Conservation (phyloP, 306 rosid genomes). For the Pyrus betulifolia region DNA sequence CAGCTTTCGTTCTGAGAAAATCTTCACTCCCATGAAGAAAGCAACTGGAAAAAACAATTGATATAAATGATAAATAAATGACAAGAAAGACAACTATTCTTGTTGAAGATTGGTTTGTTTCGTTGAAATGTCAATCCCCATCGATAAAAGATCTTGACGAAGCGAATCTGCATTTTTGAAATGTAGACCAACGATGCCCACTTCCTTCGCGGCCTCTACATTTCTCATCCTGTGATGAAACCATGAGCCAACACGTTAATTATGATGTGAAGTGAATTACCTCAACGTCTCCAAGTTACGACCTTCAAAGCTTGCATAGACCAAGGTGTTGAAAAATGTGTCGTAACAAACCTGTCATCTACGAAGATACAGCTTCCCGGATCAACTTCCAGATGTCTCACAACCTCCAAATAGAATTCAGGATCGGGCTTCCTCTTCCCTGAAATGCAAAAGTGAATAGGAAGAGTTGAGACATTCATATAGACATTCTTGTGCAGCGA, state of each 20-base stretch:
- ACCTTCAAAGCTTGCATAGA: neutral
- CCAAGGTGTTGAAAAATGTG: neutral
- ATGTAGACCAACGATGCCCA: constrained; percentile 68
- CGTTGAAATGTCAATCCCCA: constrained; percentile 47
- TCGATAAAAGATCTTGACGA: constrained; percentile 41
- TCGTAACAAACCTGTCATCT: constrained; percentile 69
- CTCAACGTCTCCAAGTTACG: neutral
- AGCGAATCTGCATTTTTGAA: constrained; percentile 51
- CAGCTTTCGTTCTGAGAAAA: neutral
- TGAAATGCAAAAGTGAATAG: constrained; percentile 17
- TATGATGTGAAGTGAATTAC: neutral
- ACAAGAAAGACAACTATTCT: neutral
- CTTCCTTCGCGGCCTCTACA: constrained; percentile 71
- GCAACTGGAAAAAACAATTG: neutral
- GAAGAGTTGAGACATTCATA: neutral
- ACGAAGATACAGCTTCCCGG: constrained; percentile 62
- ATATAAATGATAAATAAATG: neutral
- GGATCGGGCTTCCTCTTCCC: constrained; percentile 95
- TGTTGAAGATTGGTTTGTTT: constrained; percentile 5
- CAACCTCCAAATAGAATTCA: constrained; percentile 56
- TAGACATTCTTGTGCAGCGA: neutral
- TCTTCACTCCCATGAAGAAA: neutral
- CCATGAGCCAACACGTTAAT: neutral
- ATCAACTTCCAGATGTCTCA: constrained; percentile 63
- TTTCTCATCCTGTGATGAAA: constrained; percentile 36